These are phyloP conservation scores for Ziziphus jujuba DNA, from an alignment of 306 rosid species.

Conservation along the genomic window DNA sequence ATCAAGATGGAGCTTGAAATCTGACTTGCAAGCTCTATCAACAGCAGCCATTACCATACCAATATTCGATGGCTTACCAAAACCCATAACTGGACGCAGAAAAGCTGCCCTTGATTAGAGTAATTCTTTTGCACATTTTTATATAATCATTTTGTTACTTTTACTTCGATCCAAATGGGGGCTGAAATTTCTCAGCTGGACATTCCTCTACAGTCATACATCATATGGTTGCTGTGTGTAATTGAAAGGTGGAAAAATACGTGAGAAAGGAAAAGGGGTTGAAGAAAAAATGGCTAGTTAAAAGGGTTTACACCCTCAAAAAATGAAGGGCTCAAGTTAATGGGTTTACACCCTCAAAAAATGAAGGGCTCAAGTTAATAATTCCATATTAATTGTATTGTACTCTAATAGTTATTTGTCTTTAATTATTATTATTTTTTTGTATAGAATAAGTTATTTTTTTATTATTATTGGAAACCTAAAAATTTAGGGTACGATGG, in stretches of 20 bases:
- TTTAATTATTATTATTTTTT: too few species aligned
- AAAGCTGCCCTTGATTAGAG: conserved; percentile 82
- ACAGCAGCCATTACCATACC: conserved; percentile 56
- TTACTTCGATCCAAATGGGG: conserved; percentile 20
- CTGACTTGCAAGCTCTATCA: conserved; percentile 66
- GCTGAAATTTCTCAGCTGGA: conserved; percentile 15
- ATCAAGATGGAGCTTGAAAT: conserved; percentile 63
- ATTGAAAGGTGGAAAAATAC: conserved; percentile 23
- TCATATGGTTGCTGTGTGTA: conserved; percentile 32
- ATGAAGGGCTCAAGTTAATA: not conserved
- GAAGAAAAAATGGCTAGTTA: conserved; percentile 21
- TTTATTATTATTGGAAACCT: too few species aligned
- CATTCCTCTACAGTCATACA: conserved; percentile 27
- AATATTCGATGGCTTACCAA: conserved; percentile 81
- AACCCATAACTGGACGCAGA: conserved; percentile 74
- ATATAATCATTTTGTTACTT: conserved; percentile 34
- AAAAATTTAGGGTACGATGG: too few species aligned
- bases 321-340: not conserved
- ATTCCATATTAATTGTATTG: too few species aligned
- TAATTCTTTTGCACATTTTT: conserved; percentile 10
- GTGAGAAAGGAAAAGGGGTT: conserved; percentile 8
- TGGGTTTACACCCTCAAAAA: not conserved
- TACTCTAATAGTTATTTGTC: too few species aligned
- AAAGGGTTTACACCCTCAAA: not conserved
- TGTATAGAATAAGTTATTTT: too few species aligned